Conservation (phyloP, 257 asterid species). For the Forsythia suspensa region DNA sequence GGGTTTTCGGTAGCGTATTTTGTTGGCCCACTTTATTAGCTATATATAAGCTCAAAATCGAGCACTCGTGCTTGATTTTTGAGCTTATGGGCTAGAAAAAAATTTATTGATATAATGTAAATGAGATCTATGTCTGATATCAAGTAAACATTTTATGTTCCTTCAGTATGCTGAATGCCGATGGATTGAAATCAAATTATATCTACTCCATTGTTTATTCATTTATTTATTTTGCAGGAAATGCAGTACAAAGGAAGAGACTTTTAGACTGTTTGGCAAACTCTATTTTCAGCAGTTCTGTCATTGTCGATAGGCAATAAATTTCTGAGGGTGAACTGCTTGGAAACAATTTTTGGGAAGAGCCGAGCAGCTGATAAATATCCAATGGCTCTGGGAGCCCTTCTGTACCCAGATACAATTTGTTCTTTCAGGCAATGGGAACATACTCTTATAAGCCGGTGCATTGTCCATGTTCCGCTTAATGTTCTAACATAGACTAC, state of each 20-base stretch:
- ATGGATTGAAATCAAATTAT: neutral
- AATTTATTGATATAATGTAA: neutral
- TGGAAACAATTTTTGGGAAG: conserved; percentile 29
- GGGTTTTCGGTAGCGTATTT: neutral
- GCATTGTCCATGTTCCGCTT: conserved; percentile 7
- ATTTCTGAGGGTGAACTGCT: conserved; percentile 31
- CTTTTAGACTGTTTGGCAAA: conserved; percentile 31
- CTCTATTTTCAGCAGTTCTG: conserved; percentile 9
- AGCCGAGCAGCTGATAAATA: conserved; percentile 35
- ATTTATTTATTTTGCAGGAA: conserved; percentile 46
- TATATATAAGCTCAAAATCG: neutral
- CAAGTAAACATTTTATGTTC: neutral
- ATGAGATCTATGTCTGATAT: neutral
- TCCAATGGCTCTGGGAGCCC: conserved; percentile 13
- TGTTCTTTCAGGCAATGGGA: conserved; percentile 12
- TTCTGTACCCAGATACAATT: neutral
- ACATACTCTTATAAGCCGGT: neutral
- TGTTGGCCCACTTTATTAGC: neutral
- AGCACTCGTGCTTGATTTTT: neutral
- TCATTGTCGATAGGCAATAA: conserved; percentile 25
- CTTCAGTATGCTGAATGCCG: neutral
- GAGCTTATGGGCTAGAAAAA: neutral
- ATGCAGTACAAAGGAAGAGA: conserved; percentile 78
- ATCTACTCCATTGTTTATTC: neutral
- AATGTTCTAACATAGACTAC: conserved; percentile 21